Evolutionary conservation across 192 early-diverging fungal genomes (phyloP).

Genomic region (Endogone sp.): DNA sequence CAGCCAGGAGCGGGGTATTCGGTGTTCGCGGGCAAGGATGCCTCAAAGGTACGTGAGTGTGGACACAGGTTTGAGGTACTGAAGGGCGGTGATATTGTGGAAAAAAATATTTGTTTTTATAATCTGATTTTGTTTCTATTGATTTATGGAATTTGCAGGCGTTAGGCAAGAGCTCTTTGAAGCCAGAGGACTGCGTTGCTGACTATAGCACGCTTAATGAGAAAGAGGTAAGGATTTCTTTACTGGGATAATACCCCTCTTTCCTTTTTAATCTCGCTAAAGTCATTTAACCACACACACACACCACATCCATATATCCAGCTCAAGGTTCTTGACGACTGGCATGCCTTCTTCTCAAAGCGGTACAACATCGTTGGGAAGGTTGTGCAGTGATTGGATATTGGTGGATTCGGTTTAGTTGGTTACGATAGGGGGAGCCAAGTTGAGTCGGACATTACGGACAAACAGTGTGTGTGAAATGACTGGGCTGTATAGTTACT

Average conservation of each 20-base stretch:
- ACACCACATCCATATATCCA: slow-evolving; percentile 12
- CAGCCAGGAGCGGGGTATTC: slow-evolving; percentile 61
- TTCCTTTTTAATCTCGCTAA: neutral
- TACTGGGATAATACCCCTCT: neutral
- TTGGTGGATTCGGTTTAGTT: no score
- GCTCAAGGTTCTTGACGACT: slow-evolving; percentile 68
- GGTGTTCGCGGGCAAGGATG: slow-evolving; percentile 81
- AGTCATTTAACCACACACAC: neutral
- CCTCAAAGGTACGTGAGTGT: slow-evolving; percentile 49
- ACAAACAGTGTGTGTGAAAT: no score
- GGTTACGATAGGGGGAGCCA: neutral
- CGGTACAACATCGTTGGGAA: slow-evolving; percentile 71
- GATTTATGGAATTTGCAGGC: slow-evolving; percentile 36
- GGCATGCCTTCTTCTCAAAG: slow-evolving; percentile 64
- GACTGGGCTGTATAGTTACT: no score
- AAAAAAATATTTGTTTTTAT: neutral
- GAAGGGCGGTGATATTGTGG: neutral
- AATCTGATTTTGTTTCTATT: no score
- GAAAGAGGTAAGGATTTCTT: slow-evolving; percentile 48
- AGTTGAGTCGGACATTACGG: neutral
- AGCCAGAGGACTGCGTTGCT: slow-evolving; percentile 67
- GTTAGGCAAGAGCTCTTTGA: slow-evolving; percentile 62
- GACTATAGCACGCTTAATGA: slow-evolving; percentile 63
- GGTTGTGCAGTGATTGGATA: slow-evolving; percentile 20
- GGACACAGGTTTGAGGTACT: neutral